Evolutionary conservation across 2,329 filamentous ascomycete species (phyloP), one percentile per base, ranked within the genome.

Genomic region (Sclerotinia borealis): DNA sequence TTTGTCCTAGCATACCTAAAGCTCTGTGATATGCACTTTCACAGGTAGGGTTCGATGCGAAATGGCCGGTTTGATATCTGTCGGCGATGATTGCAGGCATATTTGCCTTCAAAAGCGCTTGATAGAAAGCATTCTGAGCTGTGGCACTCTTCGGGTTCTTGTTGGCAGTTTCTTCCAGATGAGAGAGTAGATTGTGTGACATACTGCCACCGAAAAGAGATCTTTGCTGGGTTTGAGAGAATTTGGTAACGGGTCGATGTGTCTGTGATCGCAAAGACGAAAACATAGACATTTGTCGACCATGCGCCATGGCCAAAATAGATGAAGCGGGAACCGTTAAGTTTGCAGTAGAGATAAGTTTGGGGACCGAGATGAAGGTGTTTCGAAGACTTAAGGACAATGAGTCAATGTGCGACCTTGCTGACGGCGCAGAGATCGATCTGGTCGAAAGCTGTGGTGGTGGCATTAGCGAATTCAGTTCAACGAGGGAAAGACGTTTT

Each of bases 51-150:
- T 93, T 97, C 25, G 85, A 86, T 13, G 93, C 93, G 75, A 93
- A 99, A 62, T 89, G 86, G 66, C 90, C 90, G 19, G 89, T 92
- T 74, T 92, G 87, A 76, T 96, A 95, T 72, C 95, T 84, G 76
- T 98, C 92, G 65, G 97, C 84, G 63, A 99, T 81, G 67, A 99
- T 96, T 59, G 92, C 89, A 22, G 93, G 91, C 90, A 97, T 93
- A 72, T 96, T 95, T 59, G 93, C 92, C 74, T 90, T 90, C 62
- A 97, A 82, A 17, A 99, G 84, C 51, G 93, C 88, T 74, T 93
- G 89, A 75, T 99, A 99, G 76, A 99, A 97, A 19, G 91, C 89
- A 75, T 93, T 95, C 76, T 99, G 95, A 25, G 92, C 88, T 49
- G 89, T 90, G 34, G 92, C 89, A 76, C 92, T 98, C 65, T 81